phyloP scores from a whole-genome alignment of 345 rosid genomes.

The Linum lewisii region DNA sequence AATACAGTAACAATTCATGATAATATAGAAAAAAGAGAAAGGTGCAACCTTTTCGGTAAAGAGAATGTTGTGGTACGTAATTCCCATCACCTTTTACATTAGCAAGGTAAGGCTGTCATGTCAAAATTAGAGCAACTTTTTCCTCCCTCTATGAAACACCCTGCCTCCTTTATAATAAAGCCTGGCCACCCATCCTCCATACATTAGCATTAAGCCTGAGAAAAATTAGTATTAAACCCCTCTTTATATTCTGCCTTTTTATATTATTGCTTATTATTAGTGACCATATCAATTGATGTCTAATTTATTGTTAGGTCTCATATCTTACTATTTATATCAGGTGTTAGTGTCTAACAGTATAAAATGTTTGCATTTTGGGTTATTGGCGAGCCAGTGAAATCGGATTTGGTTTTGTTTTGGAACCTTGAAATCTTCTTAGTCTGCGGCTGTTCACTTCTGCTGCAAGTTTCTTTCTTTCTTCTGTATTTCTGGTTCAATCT shows the following conservation, averaged over 20 bases:
- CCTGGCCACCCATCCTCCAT: constrained; percentile 24
- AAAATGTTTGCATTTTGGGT: no score
- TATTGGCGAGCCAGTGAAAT: no score
- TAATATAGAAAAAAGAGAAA: constrained; percentile 15
- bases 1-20: background rate
- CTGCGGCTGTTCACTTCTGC: no score
- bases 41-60: constrained; percentile 34
- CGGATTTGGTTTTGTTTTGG: no score
- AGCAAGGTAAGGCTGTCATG: constrained; percentile 38
- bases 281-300: no score
- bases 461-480: no score
- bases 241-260: constrained; percentile 8
- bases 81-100: constrained; percentile 37
- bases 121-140: constrained; percentile 49
- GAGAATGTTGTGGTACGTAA: constrained; percentile 38
- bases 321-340: no score
- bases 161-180: constrained; percentile 16
- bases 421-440: no score
- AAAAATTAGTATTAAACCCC: constrained; percentile 13
- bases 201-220: background rate
- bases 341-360: no score
- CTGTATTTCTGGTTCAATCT: no score
- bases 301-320: no score
- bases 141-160: constrained; percentile 10
- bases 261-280: no score